A percentile compares a stretch with the other conserved stretches of the same genome.
These are phyloP conservation scores for Euphorbia celastroides DNA, from an alignment of 441 rosid genomes.

Conservation along the genomic window DNA sequence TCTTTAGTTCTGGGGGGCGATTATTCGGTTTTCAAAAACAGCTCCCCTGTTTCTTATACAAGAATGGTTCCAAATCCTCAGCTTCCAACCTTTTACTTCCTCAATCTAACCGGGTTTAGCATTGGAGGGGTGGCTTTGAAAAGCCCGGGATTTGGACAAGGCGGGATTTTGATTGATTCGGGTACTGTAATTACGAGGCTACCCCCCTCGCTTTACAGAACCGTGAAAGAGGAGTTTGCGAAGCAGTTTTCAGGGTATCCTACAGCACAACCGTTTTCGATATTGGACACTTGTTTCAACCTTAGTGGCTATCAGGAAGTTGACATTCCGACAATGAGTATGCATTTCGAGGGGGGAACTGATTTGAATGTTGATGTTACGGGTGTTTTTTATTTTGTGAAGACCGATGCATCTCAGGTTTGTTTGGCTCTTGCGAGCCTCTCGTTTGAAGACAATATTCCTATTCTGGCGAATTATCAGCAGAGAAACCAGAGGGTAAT, in stretches of 20 bases:
- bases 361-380: slow-evolving; percentile 55
- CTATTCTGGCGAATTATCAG: slow-evolving; percentile 80
- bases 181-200: slow-evolving; percentile 84
- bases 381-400: slow-evolving; percentile 76
- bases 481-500: slow-evolving; percentile 86
- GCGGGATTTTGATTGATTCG: slow-evolving; percentile 62
- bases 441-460: slow-evolving; percentile 52
- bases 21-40: slow-evolving; percentile 54
- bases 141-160: slow-evolving; percentile 37
- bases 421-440: slow-evolving; percentile 92
- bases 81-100: slow-evolving; percentile 65
- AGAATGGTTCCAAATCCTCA: slow-evolving; percentile 52
- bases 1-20: slow-evolving; percentile 64
- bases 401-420: slow-evolving; percentile 71
- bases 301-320: slow-evolving; percentile 62
- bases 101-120: slow-evolving; percentile 63
- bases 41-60: slow-evolving; percentile 59
- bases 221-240: slow-evolving; percentile 60
- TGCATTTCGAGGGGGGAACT: slow-evolving; percentile 56
- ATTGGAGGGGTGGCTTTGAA: slow-evolving; percentile 53
- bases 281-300: slow-evolving; percentile 81
- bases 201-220: slow-evolving; percentile 67
- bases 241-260: slow-evolving; percentile 66
- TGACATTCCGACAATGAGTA: slow-evolving; percentile 52
- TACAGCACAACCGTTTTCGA: slow-evolving; percentile 56